phyloP scores from a whole-genome alignment of 2,329 filamentous ascomycete species.

The Microsporum ferrugineum region DNA sequence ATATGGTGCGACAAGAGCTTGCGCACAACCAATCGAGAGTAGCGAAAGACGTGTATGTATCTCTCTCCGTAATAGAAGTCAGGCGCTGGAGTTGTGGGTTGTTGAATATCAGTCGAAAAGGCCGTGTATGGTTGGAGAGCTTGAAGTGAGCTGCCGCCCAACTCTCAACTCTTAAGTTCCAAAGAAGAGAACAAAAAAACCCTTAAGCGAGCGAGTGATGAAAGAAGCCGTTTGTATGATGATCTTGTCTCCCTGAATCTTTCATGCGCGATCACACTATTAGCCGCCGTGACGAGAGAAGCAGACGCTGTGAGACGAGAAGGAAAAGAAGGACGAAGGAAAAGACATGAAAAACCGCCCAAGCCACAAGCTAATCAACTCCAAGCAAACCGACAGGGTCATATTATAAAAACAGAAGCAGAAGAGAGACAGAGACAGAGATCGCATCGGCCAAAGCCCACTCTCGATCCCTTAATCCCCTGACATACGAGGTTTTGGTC shows the following conservation, averaged over 20 bases:
- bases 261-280: background rate
- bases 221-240: background rate
- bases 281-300: background rate
- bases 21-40: background rate
- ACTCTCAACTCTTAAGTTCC: background rate
- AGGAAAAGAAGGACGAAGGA: background rate
- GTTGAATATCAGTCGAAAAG: background rate
- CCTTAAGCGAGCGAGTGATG: background rate
- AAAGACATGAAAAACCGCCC: background rate
- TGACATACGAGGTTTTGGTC: background rate
- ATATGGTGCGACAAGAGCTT: background rate
- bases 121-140: background rate
- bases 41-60: background rate
- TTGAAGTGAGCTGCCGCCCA: background rate
- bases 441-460: background rate
- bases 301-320: background rate
- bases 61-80: background rate
- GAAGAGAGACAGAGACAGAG: background rate
- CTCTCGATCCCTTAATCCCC: constrained; percentile 1
- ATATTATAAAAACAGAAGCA: background rate
- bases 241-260: background rate
- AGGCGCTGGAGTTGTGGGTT: background rate
- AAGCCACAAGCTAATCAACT: background rate
- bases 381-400: background rate
- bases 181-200: background rate